phyloP scores from a whole-genome alignment of 371 early-diverging fungal species.

The Thermomucor indicae-seudaticae region DNA sequence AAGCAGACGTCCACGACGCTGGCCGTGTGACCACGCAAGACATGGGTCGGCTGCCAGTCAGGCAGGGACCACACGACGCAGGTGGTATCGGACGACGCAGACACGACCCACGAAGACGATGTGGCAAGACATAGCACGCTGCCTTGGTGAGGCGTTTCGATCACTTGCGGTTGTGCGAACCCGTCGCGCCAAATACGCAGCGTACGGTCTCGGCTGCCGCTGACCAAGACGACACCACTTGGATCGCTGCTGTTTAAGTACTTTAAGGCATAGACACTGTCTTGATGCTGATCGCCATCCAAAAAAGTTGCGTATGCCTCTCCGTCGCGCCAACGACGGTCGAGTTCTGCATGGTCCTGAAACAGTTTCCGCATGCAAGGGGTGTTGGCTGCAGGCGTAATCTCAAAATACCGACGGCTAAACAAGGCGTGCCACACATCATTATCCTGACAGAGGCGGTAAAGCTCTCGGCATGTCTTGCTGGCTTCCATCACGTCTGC shows the following conservation, averaged over 20 bases:
- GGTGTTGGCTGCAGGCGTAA: constrained; percentile 4
- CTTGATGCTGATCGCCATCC: constrained; percentile 67
- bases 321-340: constrained; percentile 28
- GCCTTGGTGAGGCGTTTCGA: constrained; percentile 58
- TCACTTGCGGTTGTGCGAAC: constrained; percentile 29
- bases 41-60: constrained; percentile 23
- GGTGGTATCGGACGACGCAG: constrained; percentile 90
- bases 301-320: constrained; percentile 35
- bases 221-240: constrained; percentile 70
- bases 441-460: constrained; percentile 12
- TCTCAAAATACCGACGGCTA: constrained; percentile 13
- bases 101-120: constrained; percentile 66
- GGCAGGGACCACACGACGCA: constrained; percentile 85
- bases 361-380: constrained; percentile 15
- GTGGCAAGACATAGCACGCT: constrained; percentile 87
- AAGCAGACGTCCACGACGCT: constrained; percentile 82
- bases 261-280: constrained; percentile 92
- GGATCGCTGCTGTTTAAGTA: constrained; percentile 44
- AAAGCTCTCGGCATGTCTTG: constrained; percentile 15
- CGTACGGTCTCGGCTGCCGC: constrained; percentile 90
- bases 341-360: constrained; percentile 18
- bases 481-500: constrained; percentile 14
- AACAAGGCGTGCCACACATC: constrained; percentile 17
- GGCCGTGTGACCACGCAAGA: constrained; percentile 57
- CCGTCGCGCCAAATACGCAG: constrained; percentile 84